Evolutionary conservation across 306 rosid genomes (phyloP), one percentile per base, ranked within the genome.

Genomic region (Vigna reflexopilosa): DNA sequence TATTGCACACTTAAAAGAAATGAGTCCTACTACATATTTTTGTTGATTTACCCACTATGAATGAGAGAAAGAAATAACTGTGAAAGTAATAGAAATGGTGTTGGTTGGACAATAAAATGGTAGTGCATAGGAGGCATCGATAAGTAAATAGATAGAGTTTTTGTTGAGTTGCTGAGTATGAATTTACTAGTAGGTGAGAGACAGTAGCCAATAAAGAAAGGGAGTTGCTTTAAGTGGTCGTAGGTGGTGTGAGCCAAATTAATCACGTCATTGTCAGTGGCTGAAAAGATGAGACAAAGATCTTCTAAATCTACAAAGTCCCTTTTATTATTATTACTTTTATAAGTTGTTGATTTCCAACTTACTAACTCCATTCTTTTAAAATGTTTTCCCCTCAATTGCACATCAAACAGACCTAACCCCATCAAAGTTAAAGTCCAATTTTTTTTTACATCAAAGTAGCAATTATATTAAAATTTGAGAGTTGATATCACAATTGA

Each of bases 261-360:
- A 75, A 38, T 50, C 67, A 75, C 32, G 79, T 81, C 85, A 16
- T 69, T 50, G 55, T 90, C 87, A 63, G 8, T 61, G 50, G 66
- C 57, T 26, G 19, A 45, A 17, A 69, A 38, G 49, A 71, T 13
- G 65, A 49, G 90, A 83, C 90, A 85, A 74, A 85, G 88, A 88
- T 90, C 72, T 85, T 73, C 77, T 49, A 79, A 84, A 84, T 79
- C 80, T 76, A 72, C 82, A 71, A 72, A 81, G 83, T 15, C n/a
- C 75, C 82, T 71, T 40, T 78, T 36, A 51, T 59, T 67, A 56
- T 48, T 19, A 9, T 63, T 74, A 32, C 66, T 36, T 4, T 34
- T 77, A 42, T 32, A 84, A 70, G 13, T 75, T 30, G 81, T 75
- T 81, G 80, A 64, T 85, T 69, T 49, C 72, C 64, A 57, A 24